A percentile compares a stretch with the other conserved stretches of the same genome.
Conservation (phyloP, 345 rosid species). For the Rhodomyrtus tomentosa region DNA sequence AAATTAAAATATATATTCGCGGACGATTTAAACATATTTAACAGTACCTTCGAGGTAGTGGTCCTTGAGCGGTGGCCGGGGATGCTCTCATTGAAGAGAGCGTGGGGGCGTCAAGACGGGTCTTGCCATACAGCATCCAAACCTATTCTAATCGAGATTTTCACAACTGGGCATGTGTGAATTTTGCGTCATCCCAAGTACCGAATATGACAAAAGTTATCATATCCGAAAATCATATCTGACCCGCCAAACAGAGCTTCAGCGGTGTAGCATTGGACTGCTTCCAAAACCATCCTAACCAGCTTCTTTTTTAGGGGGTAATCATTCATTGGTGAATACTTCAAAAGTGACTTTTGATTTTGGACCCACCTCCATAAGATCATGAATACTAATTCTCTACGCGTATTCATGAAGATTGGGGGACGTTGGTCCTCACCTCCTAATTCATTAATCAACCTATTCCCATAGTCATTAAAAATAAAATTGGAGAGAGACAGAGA, state of each 20-base stretch:
- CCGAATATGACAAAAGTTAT: neutral
- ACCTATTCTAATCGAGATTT: neutral
- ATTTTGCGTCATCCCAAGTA: neutral
- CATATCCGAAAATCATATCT: neutral
- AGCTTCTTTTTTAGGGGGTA: neutral
- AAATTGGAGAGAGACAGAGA: neutral
- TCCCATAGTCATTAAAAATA: neutral
- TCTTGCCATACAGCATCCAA: fast-evolving
- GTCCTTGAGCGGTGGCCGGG: neutral
- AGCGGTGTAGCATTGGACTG: neutral
- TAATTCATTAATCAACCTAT: neutral
- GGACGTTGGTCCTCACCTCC: neutral
- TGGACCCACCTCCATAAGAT: neutral
- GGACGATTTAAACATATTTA: too few species aligned
- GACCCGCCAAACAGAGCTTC: fast-evolving
- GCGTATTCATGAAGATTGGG: neutral
- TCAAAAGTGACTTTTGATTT: neutral
- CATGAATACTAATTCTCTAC: neutral
- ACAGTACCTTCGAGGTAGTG: neutral
- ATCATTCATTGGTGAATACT: neutral
- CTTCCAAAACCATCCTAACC: neutral
- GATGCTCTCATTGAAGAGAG: fast-evolving
- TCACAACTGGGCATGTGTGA: too few species aligned
- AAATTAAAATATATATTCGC: too few species aligned
- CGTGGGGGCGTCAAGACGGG: neutral